Evolutionary conservation across 2,329 filamentous ascomycete genomes (phyloP), one percentile per base, ranked within the genome.

Genomic region (Fusarium sacchari): DNA sequence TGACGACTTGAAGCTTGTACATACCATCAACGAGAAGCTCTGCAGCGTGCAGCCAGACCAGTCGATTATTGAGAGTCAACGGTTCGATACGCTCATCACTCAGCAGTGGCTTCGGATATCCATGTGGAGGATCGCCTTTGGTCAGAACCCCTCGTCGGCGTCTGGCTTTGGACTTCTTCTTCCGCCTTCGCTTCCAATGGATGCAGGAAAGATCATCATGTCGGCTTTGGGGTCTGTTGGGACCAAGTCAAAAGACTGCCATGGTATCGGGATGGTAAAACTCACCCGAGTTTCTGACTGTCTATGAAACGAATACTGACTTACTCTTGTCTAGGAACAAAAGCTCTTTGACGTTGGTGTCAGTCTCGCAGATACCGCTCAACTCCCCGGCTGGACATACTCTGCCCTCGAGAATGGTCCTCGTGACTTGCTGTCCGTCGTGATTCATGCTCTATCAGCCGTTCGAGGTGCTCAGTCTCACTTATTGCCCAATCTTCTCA

Each of bases 331-430:
- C 1, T 15, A 81, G 79, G 79, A 81, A 55, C 79, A 81, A 63
- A 81, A 81, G 26, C 66, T 81, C 0, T 81, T 80, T 30, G 80
- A 81, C 8, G 77, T 81, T 22, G 80, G 80, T 5, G 64, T 78
- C 17, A 79, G 79, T 34, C 70, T 81, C 2, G 77, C 76, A 3
- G 80, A 81, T n/a, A 76, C 75, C 14, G 75, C 76, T 4, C 61
- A 73, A 7, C 44, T 79, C 4, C 67, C 77, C 2, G 60, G 69
- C 10, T 74, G 69, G 57, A 60, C 72, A 22, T 59, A 32, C n/a
- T 72, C 76, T 4, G 68, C 78, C 0, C 74, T 79, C 20, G 76
- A 79, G 7, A 72, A 79, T 10, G 78, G 79, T 8, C 78, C 80
- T 6, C 72, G 74, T 14, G 78, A 81, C 37, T 42, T 81, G 1